Evolutionary conservation across 176 grass and related monocot genomes (phyloP).

Genomic region (Avena sativa): DNA sequence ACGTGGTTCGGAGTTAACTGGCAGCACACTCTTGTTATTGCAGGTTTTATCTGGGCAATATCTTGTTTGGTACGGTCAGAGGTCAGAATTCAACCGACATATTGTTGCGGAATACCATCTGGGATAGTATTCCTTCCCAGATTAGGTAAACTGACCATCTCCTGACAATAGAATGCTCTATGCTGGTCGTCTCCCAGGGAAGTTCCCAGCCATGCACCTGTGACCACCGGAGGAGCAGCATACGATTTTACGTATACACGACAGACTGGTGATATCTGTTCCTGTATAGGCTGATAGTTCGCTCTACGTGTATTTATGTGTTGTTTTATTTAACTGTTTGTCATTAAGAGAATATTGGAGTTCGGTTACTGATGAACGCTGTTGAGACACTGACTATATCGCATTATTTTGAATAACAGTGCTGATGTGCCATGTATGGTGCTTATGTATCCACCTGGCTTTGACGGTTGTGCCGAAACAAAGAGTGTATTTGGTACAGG

Average conservation of each 20-base stretch:
- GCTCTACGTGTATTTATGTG: neutral
- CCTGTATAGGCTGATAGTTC: slow-evolving; percentile 19
- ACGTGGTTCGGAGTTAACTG: slow-evolving; percentile 2
- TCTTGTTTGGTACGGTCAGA: neutral
- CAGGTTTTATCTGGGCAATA: slow-evolving; percentile 20
- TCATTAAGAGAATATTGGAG: neutral
- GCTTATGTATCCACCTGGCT: neutral
- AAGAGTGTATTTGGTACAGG: neutral
- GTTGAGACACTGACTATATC: neutral
- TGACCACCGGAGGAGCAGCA: neutral
- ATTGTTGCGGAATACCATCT: neutral
- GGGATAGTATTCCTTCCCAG: neutral
- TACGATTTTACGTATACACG: neutral
- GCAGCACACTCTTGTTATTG: neutral
- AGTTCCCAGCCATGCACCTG: slow-evolving; percentile 46
- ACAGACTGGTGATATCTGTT: slow-evolving; percentile 17
- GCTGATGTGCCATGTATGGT: neutral
- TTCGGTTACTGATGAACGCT: neutral
- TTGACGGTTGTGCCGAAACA: too few relatives aligned
- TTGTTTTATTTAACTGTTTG: neutral
- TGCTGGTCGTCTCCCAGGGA: slow-evolving; percentile 30
- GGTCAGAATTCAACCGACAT: neutral
- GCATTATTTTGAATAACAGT: neutral
- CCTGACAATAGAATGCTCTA: neutral
- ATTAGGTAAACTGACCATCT: slow-evolving; percentile 1